Base-by-base conservation (phyloP, 2,329 filamentous ascomycete genomes). In the Cordyceps farinosa region DNA sequence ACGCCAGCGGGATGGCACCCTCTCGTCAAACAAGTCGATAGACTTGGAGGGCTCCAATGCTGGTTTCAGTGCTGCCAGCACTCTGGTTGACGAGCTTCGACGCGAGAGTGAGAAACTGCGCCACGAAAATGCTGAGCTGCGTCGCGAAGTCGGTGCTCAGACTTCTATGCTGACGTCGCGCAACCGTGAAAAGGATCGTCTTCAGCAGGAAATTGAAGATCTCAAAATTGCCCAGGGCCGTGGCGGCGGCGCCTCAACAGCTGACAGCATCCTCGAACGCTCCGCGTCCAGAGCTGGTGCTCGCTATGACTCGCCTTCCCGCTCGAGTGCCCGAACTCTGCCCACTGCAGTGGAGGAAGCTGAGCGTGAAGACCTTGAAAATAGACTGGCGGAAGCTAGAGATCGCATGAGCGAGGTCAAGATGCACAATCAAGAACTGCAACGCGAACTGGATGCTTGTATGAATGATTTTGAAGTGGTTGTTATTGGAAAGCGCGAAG, bases 131-230 rank as follows among this genome's bases (percentile, higher is more conserved):
- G 91, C 92, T 3, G 94, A 97, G 73, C 77, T 99, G 38, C 87
- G 94, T 60, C 90, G 93, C 61, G 93, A 98, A 75, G 90, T 98
- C 36, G 92, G 93, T 65, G 95, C 95, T 3, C 95, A 99, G 74
- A 96, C 93, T 1, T 97, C 93, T 0, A 98, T 99, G 92, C 84
- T 99, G 40, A 97, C 94, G 1, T 98, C 95, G 42, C 86, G 95
- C 30, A 97, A 97, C 71, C 90, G 92, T 32, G 95, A 99, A 73
- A 96, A 97, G 72, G 93, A 98, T 73, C 87, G 92, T 5, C 82
- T 99, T 9, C 96, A 98, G 74, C 92, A 97, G 72, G 94, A 99
- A 74, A 98, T 98, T 66, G 95, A 99, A 76, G 93, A 97, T 66
- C 82, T 99, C 66, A 99, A 98, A 77, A 87, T 98, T 70, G 87